Conservation (phyloP, 1,284 basidiomycete species). For the Bjerkandera adusta region DNA sequence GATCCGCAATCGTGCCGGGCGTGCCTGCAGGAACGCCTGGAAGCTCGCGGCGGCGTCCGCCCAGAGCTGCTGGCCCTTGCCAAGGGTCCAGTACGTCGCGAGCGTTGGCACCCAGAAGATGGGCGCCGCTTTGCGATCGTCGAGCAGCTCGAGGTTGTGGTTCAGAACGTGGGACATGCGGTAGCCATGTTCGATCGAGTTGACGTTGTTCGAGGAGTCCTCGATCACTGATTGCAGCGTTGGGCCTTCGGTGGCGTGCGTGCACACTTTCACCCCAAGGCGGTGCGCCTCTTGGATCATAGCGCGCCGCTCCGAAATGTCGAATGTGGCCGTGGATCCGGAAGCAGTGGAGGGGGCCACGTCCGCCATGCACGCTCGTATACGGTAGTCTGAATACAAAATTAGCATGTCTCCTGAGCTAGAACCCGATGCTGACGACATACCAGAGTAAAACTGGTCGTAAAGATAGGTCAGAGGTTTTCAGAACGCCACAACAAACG, state of each 20-base stretch:
- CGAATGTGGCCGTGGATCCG: constrained; percentile 44
- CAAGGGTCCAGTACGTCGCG: constrained; percentile 43
- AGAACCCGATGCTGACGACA: too few relatives aligned
- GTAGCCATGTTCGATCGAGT: constrained; percentile 50
- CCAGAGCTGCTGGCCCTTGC: constrained; percentile 34
- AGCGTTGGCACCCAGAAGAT: constrained; percentile 63
- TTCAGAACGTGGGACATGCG: constrained; percentile 33
- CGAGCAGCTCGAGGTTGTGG: constrained; percentile 5
- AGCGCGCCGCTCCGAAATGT: constrained; percentile 42
- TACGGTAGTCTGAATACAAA: constrained; percentile 46
- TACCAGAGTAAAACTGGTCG: too few relatives aligned
- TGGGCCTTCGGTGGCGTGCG: constrained; percentile 45
- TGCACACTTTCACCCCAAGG: constrained; percentile 57
- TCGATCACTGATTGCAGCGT: constrained; percentile 37
- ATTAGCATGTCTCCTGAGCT: background rate
- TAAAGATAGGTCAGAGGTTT: too few relatives aligned
- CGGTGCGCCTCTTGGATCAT: constrained; percentile 53
- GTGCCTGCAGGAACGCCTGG: constrained; percentile 37
- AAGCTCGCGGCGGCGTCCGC: constrained; percentile 40
- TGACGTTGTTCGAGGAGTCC: constrained; percentile 32
- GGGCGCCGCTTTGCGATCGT: background rate
- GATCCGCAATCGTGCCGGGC: constrained; percentile 41
- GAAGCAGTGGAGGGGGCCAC: constrained; percentile 36
- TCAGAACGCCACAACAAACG: too few relatives aligned
- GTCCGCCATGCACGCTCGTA: constrained; percentile 41